Evolutionary conservation across 257 asterid species (phyloP).

Genomic region (Cynanchum wilfordii): DNA sequence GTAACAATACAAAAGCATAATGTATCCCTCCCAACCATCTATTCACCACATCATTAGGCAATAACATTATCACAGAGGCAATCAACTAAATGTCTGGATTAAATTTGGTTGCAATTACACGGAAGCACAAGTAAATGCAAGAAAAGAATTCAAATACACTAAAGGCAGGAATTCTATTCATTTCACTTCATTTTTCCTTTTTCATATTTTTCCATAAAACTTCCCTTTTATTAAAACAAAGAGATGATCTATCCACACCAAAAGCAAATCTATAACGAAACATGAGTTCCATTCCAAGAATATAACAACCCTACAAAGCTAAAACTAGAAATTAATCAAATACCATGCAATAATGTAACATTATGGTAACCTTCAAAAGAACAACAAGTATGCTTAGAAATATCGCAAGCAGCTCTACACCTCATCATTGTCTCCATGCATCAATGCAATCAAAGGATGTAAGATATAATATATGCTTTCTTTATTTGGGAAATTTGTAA

Average conservation of each 20-base stretch:
- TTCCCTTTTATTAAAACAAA: background rate
- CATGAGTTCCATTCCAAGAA: background rate
- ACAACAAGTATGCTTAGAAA: background rate
- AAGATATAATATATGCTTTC: background rate
- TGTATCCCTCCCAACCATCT: background rate
- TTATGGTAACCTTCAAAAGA: background rate
- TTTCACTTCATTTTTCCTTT: background rate
- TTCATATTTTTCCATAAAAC: background rate
- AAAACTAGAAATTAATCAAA: background rate
- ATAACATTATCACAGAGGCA: background rate
- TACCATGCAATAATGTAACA: background rate
- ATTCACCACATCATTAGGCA: background rate
- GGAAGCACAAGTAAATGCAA: background rate
- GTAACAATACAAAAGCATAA: background rate
- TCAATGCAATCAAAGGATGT: background rate
- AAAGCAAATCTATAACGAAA: background rate
- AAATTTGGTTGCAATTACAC: background rate
- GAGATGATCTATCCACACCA: background rate
- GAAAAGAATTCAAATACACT: background rate
- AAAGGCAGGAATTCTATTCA: background rate
- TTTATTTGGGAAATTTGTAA: background rate
- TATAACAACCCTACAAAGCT: background rate
- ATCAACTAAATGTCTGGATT: background rate
- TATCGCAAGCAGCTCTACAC: background rate
- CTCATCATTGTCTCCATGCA: background rate